Evolutionary conservation across 805 yeast species (phyloP).

Genomic region (Yarrowia osloensis): DNA sequence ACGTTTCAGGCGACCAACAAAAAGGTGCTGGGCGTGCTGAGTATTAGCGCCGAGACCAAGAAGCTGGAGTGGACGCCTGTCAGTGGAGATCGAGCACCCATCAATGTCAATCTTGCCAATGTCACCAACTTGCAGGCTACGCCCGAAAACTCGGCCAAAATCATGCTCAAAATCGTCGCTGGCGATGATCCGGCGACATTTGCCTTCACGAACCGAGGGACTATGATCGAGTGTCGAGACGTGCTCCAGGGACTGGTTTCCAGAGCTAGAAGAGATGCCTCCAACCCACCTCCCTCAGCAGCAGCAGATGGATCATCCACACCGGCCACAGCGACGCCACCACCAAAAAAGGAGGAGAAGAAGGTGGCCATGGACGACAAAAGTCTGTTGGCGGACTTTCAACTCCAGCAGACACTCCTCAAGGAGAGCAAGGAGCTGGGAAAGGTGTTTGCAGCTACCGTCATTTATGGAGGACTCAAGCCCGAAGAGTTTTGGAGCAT

Average conservation of each 20-base stretch:
- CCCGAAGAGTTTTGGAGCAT: constrained; percentile 87
- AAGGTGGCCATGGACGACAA: constrained; percentile 52
- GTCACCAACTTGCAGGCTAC: constrained; percentile 60
- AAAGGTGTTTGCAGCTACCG: constrained; percentile 82
- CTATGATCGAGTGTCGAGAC: constrained; percentile 28
- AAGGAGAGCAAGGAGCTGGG: constrained; percentile 68
- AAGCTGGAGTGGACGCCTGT: constrained; percentile 26
- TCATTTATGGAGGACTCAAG: constrained; percentile 65
- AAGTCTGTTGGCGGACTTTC: constrained; percentile 66
- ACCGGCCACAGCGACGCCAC: constrained; percentile 41
- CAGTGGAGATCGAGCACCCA: constrained; percentile 15
- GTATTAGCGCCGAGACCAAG: constrained; percentile 12
- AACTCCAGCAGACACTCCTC: constrained; percentile 75
- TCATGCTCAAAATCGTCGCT: constrained; percentile 61
- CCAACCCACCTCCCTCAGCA: constrained; percentile 5
- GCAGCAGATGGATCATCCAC: constrained; percentile 17
- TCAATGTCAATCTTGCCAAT: constrained; percentile 11
- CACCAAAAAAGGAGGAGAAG: constrained; percentile 40
- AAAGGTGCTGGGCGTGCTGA: constrained; percentile 27
- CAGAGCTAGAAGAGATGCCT: constrained; percentile 14
- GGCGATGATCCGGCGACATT: constrained; percentile 12
- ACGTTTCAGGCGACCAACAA: constrained; percentile 29
- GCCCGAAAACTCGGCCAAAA: constrained; percentile 63
- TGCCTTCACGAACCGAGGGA: constrained; percentile 21
- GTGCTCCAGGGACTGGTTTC: constrained; percentile 20